Evolutionary conservation across 2,329 filamentous ascomycete species (phyloP).

Genomic region (Parafenestella ontariensis): DNA sequence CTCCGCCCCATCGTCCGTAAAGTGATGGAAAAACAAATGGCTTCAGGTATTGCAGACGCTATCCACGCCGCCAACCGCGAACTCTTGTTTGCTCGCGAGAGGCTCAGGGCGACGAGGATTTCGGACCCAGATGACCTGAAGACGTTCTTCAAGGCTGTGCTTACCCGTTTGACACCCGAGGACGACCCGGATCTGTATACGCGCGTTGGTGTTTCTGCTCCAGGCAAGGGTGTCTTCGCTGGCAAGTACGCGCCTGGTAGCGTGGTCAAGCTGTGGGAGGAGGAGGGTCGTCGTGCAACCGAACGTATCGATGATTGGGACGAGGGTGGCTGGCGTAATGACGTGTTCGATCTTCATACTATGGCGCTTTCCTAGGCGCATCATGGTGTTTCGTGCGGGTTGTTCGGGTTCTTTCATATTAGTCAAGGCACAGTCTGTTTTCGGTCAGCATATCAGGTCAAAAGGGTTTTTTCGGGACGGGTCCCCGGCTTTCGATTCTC

Average conservation of each 20-base stretch:
- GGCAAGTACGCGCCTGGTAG: slow-evolving; percentile 89
- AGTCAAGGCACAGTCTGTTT: neutral
- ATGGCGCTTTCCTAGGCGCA: slow-evolving; percentile 30
- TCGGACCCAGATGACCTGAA: slow-evolving; percentile 78
- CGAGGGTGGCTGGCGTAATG: slow-evolving; percentile 79
- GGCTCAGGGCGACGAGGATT: slow-evolving; percentile 84
- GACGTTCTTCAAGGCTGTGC: slow-evolving; percentile 82
- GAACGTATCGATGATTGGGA: slow-evolving; percentile 79
- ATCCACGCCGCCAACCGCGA: slow-evolving; percentile 82
- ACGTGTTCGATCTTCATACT: slow-evolving; percentile 71
- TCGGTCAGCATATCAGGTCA: neutral
- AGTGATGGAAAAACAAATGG: slow-evolving; percentile 79
- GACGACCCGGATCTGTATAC: slow-evolving; percentile 80
- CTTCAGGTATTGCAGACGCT: slow-evolving; percentile 71
- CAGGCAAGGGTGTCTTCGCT: slow-evolving; percentile 72
- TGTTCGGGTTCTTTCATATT: neutral
- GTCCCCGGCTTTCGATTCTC: neutral
- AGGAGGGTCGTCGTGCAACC: slow-evolving; percentile 73
- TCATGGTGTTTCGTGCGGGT: neutral
- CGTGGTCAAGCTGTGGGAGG: slow-evolving; percentile 87
- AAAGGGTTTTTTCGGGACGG: neutral
- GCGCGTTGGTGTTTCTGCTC: slow-evolving; percentile 71
- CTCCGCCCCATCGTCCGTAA: slow-evolving; percentile 81
- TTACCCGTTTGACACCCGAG: slow-evolving; percentile 74
- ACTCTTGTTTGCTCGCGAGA: slow-evolving; percentile 83